Base-by-base conservation (phyloP, 768 basidiomycete species). In the Wakefieldia striispora region DNA sequence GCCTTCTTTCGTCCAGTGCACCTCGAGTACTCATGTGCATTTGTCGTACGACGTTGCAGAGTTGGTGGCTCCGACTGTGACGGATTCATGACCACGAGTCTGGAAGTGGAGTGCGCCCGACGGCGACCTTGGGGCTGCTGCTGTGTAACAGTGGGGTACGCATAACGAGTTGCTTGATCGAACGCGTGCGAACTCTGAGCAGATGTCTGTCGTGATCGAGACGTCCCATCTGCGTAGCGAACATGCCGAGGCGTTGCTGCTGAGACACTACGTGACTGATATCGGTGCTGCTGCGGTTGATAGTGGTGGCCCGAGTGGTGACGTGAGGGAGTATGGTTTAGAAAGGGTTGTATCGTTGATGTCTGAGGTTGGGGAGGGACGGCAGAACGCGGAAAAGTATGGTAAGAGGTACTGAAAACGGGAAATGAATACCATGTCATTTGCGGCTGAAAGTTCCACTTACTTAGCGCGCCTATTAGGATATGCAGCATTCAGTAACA, bases 1-100 rank as follows among this genome's bases (percentile, higher is more conserved):
- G 80, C 81, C 63, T 82, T 82, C 54, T 78, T 71, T 45, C 67
- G 66, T 3, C 80, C 80, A 2, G 67, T 75, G 61, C 80, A 82
- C 43, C 71, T 74, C 9, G 76, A 78, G 50, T 78, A 77, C 55
- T 76, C 63, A 61, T 66, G 64, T 3, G 56, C 61, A 14, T 27
- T 36, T 11, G 4, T 31, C 31, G 34, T 39, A 36, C 43, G 49
- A 2, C 24, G 55, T 23, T 50, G 50, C 11, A 45, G 55, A 10
- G 33, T 7, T 38, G 47, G 13, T 6, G 13, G 33, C 1, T 16
- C 14, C 33, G 54, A 43, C 16, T 49, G 54, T 33, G 35, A 13
- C 23, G 48, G 41, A 38, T 50, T 53, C 36, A 36, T 3, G 3
- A 13, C 19, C 27, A 31, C 20, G 1, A 53, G 49, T 14, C 38